Percentiles rank a stretch among this genome's conserved stretches.
These are phyloP conservation scores for Angomonas deanei DNA, from an alignment of 208 protist species.

Conservation along the genomic window DNA sequence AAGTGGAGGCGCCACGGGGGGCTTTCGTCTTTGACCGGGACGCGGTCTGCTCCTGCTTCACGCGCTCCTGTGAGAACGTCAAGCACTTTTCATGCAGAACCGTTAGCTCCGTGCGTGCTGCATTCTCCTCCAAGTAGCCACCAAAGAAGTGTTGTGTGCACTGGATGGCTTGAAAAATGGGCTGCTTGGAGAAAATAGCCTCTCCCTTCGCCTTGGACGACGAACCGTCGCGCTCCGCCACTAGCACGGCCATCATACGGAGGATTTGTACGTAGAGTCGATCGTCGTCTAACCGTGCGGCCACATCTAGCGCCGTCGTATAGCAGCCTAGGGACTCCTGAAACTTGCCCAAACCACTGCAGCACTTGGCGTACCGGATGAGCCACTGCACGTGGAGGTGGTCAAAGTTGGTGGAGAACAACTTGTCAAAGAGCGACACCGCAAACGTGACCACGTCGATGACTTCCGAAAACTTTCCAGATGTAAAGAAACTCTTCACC, in stretches of 20 bases:
- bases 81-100: conserved; percentile 14
- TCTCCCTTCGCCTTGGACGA: conserved; percentile 18
- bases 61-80: background rate
- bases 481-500: conserved; percentile 36
- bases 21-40: background rate
- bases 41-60: background rate
- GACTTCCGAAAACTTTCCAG: conserved; percentile 35
- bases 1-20: background rate
- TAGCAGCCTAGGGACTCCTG: conserved; percentile 45
- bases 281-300: conserved; percentile 40
- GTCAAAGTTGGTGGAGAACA: conserved; percentile 48
- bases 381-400: conserved; percentile 74
- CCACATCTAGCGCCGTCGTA: conserved; percentile 32
- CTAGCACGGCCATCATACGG: conserved; percentile 25
- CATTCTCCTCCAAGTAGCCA: conserved; percentile 17
- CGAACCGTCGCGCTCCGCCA: conserved; percentile 15
- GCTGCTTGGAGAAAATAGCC: conserved; percentile 14
- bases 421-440: conserved; percentile 51
- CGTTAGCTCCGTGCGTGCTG: conserved; percentile 24
- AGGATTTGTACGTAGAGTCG: conserved; percentile 70
- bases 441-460: conserved; percentile 64
- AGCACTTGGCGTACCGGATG: conserved; percentile 52
- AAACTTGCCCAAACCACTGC: conserved; percentile 40
- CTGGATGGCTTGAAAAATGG: conserved; percentile 23
- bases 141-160: conserved; percentile 31